Evolutionary conservation across 2,329 filamentous ascomycete species (phyloP), one percentile per base, ranked within the genome.

Genomic region (Chrysoporthe puriensis): DNA sequence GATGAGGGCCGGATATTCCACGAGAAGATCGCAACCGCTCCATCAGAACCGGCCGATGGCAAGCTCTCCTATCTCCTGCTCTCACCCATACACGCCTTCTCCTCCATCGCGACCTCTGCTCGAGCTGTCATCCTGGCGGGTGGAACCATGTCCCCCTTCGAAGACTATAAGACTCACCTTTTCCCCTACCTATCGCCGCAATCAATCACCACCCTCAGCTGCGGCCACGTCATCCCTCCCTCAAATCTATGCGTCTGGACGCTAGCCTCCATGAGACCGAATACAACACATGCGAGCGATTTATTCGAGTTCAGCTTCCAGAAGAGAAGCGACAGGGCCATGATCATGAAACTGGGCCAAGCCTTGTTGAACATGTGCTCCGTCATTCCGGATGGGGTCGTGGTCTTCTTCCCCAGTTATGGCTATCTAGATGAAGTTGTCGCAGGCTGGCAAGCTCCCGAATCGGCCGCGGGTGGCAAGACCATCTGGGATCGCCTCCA

Each of bases 91-190:
- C 90, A 95, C 73, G 93, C 96, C 72, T 98, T 99, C 78, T 91
- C 91, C 8, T 91, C 94, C 13, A 91, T 98, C 63, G 93, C 95
- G 1, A 89, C 92, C 42, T 89, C 91, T 70, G 93, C 96, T 0
- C 86, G 94, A 67, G 92, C 95, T 1, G 91, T 99, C 3, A 91
- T 99, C 54, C 83, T 99, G 3, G 96, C 94, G 0, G 96, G 96
- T 67, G 96, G 96, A 32, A 99, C 96, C 36, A 98, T 99, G 96
- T 97, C 96, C 2, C 96, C 96, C 0, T 97, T 98, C 82, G 87
- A 90, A 34, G 96, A 98, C 79, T 99, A 97, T 78, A 89, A 86
- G 46, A 86, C 91, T 4, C 92, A 97, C 73, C 84, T 99, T 0
- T 96, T 99, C 70, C 92, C 95, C 0, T 90, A 92, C 61, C 78